phyloP scores from a whole-genome alignment of 1,139 yeast species.

The Lodderomyces beijingensis region DNA sequence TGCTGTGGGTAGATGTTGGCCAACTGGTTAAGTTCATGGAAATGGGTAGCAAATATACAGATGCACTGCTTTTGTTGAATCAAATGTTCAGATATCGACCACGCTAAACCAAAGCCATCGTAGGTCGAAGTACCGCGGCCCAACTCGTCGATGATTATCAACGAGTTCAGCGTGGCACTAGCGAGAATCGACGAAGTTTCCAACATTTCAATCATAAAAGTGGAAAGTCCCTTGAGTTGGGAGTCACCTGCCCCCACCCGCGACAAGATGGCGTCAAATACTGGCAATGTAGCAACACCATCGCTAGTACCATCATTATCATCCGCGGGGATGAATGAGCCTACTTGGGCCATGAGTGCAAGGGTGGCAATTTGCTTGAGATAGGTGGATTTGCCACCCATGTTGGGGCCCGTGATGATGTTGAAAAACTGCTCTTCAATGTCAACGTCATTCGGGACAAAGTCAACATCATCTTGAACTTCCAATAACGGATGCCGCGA shows the following conservation, averaged over 20 bases:
- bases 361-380: slow-evolving; percentile 90
- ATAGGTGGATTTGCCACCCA: slow-evolving; percentile 98
- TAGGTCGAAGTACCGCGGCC: slow-evolving; percentile 97
- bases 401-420: slow-evolving; percentile 94
- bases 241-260: slow-evolving; percentile 99
- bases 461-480: slow-evolving; percentile 80
- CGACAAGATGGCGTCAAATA: slow-evolving; percentile 88
- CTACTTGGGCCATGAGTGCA: slow-evolving; percentile 85
- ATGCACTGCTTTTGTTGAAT: slow-evolving; percentile 69
- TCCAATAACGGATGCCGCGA: slow-evolving; percentile 95
- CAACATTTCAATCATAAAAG: slow-evolving; percentile 97
- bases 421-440: slow-evolving; percentile 53
- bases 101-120: slow-evolving; percentile 96
- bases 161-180: slow-evolving; percentile 76
- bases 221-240: slow-evolving; percentile 91
- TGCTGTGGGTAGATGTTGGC: slow-evolving; percentile 51
- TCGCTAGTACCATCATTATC: slow-evolving; percentile 6
- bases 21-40: slow-evolving; percentile 86
- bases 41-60: slow-evolving; percentile 92
- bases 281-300: slow-evolving; percentile 60
- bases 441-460: slow-evolving; percentile 80
- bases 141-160: slow-evolving; percentile 88
- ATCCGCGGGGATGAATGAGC: slow-evolving; percentile 73
- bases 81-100: slow-evolving; percentile 90
- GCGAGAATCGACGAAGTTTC: slow-evolving; percentile 91